These are phyloP conservation scores for Vitis rotundifolia DNA, from an alignment of 164 flowering plant genomes.

Conservation along the genomic window DNA sequence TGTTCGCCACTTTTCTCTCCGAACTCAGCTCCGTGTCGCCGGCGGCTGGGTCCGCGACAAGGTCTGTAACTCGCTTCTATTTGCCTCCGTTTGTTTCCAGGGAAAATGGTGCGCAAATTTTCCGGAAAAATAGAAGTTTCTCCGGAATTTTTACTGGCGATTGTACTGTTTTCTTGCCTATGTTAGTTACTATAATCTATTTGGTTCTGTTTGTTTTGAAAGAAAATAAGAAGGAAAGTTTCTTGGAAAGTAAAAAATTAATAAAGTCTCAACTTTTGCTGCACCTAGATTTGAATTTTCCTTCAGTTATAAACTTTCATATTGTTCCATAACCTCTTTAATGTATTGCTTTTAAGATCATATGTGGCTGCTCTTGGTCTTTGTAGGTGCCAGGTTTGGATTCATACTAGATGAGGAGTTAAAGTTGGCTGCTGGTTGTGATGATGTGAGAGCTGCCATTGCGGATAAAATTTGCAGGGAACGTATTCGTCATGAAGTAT, in stretches of 20 bases:
- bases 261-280: too few species aligned
- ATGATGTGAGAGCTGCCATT: constrained; percentile 80
- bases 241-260: background rate
- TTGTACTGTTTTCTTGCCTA: background rate
- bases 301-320: background rate
- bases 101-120: background rate
- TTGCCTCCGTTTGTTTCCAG: background rate
- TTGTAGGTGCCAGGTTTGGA: constrained; percentile 82
- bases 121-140: background rate
- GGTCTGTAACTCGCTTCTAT: constrained; percentile 31
- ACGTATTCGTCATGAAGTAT: constrained; percentile 91
- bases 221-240: background rate
- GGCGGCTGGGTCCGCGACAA: constrained; percentile 99
- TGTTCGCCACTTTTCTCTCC: constrained; percentile 60
- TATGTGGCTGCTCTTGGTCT: background rate
- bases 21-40: constrained; percentile 91
- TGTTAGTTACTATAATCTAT: background rate
- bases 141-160: too few species aligned
- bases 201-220: background rate
- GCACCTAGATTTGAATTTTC: background rate
- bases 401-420: constrained; percentile 74
- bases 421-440: constrained; percentile 71
- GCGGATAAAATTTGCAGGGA: constrained; percentile 88
- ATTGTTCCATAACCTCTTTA: background rate
- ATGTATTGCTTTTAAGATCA: too few species aligned